phyloP scores from a whole-genome alignment of 2,329 filamentous ascomycete genomes.

The Geosmithia morbida region DNA sequence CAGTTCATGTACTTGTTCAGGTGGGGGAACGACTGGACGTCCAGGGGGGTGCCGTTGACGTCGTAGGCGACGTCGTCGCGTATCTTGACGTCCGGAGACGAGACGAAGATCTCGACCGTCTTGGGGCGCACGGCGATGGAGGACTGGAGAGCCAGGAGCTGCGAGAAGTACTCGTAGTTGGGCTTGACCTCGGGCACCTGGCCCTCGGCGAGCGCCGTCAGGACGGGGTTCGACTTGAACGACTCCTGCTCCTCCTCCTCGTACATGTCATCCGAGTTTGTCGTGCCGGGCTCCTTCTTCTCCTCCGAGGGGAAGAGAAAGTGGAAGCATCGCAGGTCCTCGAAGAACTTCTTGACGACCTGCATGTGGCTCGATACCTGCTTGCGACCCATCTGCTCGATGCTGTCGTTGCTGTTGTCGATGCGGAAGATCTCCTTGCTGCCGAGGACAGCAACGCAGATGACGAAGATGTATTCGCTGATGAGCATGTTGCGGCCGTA shows the following conservation, averaged over 20 bases:
- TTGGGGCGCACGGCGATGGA: conserved; percentile 39
- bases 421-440: conserved; percentile 27
- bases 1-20: conserved; percentile 37
- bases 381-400: conserved; percentile 39
- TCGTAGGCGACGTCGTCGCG: conserved; percentile 31
- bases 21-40: conserved; percentile 37
- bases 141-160: conserved; percentile 38
- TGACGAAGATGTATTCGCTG: conserved; percentile 45
- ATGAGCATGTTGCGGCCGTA: conserved; percentile 59
- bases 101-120: conserved; percentile 44
- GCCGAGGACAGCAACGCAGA: conserved; percentile 21
- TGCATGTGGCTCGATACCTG: conserved; percentile 60
- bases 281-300: conserved; percentile 42
- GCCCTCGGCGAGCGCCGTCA: conserved; percentile 43
- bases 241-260: conserved; percentile 31
- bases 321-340: conserved; percentile 46
- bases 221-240: conserved; percentile 51
- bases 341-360: conserved; percentile 53
- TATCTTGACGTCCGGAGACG: conserved; percentile 35
- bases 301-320: conserved; percentile 44
- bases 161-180: conserved; percentile 47
- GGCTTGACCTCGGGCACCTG: conserved; percentile 42
- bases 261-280: conserved; percentile 42
- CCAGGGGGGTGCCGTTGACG: conserved; percentile 25
- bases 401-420: conserved; percentile 26